phyloP scores from a whole-genome alignment of 305 asterid genomes.

The Rubia tinctorum region DNA sequence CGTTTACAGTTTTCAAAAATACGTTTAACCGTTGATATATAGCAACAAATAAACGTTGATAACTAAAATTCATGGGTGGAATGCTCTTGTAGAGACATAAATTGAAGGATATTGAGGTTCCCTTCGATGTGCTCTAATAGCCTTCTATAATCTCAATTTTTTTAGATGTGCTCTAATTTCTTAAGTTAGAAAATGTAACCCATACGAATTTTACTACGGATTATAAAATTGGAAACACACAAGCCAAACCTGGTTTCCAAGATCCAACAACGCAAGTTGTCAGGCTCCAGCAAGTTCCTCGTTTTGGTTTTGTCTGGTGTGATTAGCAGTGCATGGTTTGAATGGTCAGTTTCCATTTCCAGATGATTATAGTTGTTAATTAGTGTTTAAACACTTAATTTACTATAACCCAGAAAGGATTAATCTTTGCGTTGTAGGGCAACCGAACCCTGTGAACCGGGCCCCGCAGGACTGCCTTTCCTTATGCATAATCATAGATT shows the following conservation, averaged over 20 bases:
- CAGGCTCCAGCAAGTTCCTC: neutral
- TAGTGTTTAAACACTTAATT: neutral
- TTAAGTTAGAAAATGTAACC: no score
- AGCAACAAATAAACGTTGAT: no score
- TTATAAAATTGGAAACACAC: neutral
- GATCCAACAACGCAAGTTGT: slow-evolving; percentile 12
- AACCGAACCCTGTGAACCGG: neutral
- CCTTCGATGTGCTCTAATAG: no score
- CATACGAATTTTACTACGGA: neutral
- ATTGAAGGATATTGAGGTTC: no score
- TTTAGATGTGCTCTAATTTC: no score
- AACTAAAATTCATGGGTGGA: no score
- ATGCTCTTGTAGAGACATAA: no score
- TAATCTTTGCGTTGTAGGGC: neutral
- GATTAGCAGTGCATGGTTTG: neutral
- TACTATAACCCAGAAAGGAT: neutral
- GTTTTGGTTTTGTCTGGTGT: slow-evolving; percentile 4
- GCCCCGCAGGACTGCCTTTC: neutral
- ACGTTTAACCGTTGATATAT: no score
- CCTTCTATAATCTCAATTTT: no score
- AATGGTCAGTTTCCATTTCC: slow-evolving; percentile 3
- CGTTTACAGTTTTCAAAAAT: no score
- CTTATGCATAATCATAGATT: neutral
- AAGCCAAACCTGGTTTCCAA: neutral
- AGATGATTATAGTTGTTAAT: neutral